Percentiles rank a stretch among this genome's conserved stretches.
phyloP scores from a whole-genome alignment of 208 protist genomes.

The Trypanosoma avium region DNA sequence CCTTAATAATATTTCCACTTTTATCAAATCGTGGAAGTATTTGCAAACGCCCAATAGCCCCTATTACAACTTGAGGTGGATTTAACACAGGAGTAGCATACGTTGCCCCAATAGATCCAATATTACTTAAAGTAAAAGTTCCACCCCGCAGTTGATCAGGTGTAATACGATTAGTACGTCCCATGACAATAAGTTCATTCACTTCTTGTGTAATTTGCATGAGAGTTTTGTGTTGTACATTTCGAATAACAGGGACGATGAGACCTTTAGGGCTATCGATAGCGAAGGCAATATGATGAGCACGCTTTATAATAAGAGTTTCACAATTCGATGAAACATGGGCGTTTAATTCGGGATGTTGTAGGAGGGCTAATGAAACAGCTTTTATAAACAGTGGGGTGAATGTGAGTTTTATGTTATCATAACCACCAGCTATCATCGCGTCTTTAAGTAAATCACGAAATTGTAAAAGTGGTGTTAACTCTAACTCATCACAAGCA shows the following conservation, averaged over 20 bases:
- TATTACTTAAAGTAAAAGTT: constrained; percentile 96
- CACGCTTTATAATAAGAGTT: constrained; percentile 71
- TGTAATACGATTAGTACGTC: constrained; percentile 49
- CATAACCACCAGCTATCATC: constrained; percentile 9
- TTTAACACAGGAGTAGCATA: constrained; percentile 89
- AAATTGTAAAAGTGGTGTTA: constrained; percentile 72
- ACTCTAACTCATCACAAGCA: constrained; percentile 87
- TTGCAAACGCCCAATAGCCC: constrained; percentile 88
- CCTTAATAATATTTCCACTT: constrained; percentile 56
- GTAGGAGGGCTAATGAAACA: constrained; percentile 82
- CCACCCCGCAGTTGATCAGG: constrained; percentile 80
- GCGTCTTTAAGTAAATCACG: constrained; percentile 48
- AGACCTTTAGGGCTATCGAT: constrained; percentile 96
- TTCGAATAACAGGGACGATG: constrained; percentile 94
- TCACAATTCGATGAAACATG: constrained; percentile 57
- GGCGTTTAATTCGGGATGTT: constrained; percentile 90
- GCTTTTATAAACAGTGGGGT: constrained; percentile 96
- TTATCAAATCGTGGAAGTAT: constrained; percentile 83
- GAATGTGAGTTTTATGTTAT: constrained; percentile 68
- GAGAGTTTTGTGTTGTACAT: constrained; percentile 87
- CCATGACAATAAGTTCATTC: constrained; percentile 69
- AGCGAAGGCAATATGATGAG: constrained; percentile 96
- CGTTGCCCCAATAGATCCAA: constrained; percentile 95
- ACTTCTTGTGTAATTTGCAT: constrained; percentile 93
- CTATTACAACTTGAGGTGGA: constrained; percentile 93